These are phyloP conservation scores for Aegilops sharonensis DNA, from an alignment of 176 grass and related monocot genomes.

Conservation along the genomic window DNA sequence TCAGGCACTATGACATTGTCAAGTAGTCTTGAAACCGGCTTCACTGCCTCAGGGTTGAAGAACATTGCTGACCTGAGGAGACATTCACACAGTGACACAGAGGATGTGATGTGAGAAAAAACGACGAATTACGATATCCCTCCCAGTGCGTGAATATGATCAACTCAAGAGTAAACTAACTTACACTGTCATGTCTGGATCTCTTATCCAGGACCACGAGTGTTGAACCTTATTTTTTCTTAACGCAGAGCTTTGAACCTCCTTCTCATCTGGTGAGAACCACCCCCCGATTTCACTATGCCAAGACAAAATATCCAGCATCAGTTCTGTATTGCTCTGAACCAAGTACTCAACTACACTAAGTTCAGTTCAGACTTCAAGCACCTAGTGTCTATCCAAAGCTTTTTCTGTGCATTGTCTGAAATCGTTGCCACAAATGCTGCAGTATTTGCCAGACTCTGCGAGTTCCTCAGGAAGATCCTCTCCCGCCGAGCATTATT, in stretches of 20 bases:
- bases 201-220: neutral
- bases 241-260: neutral
- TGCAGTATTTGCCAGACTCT: neutral
- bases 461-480: slow-evolving; percentile 36
- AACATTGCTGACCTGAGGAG: slow-evolving; percentile 35
- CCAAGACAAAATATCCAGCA: neutral
- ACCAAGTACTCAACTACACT: neutral
- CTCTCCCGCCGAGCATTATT: slow-evolving; percentile 36
- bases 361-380: neutral
- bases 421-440: neutral
- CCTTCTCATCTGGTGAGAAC: neutral
- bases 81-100: neutral
- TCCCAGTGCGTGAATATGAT: neutral
- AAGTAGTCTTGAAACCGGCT: slow-evolving; percentile 3
- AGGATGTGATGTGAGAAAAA: neutral
- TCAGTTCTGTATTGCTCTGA: neutral
- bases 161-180: neutral
- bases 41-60: slow-evolving; percentile 22
- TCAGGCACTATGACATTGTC: slow-evolving; percentile 14
- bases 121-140: neutral
- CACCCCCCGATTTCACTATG: slow-evolving; percentile 44
- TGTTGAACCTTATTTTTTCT: neutral
- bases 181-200: slow-evolving; percentile 26
- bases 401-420: neutral
- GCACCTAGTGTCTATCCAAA: slow-evolving; percentile 33